Percentiles rank a stretch among this genome's conserved stretches.
Evolutionary conservation across 73 alveolate genomes (phyloP).

Genomic region (Paramecium bursaria): DNA sequence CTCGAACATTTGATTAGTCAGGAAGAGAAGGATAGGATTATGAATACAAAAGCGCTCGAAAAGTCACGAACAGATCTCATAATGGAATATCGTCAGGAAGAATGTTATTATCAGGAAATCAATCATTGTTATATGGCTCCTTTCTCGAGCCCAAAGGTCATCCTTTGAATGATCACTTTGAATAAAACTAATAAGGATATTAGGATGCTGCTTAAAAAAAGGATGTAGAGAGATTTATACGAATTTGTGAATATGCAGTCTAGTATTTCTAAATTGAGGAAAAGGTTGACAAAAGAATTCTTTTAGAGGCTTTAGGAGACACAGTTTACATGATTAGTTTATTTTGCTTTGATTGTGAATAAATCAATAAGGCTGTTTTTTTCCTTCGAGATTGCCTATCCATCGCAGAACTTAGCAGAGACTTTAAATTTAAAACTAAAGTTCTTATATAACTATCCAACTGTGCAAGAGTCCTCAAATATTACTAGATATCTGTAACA

Average conservation of each 20-base stretch:
- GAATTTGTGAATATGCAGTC: background rate
- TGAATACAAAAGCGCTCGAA: too few species aligned
- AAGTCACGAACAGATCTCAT: too few species aligned
- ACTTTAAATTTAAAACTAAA: conserved; percentile 1
- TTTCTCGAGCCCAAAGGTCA: too few species aligned
- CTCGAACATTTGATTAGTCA: too few species aligned
- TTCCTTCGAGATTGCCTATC: conserved; percentile 15
- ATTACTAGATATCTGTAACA: background rate
- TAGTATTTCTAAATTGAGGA: conserved; percentile 7
- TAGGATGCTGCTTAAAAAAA: background rate
- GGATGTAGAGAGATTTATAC: conserved; percentile 13
- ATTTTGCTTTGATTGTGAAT: background rate
- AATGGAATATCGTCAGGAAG: too few species aligned
- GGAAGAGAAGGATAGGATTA: too few species aligned
- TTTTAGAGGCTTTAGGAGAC: background rate
- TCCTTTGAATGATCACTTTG: background rate
- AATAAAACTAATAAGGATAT: background rate
- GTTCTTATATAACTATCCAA: conserved; percentile 11
- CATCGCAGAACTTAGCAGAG: conserved; percentile 4
- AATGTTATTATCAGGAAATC: too few species aligned
- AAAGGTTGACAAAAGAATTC: background rate
- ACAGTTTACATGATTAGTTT: background rate
- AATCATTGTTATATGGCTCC: too few species aligned
- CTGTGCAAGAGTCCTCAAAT: conserved; percentile 28
- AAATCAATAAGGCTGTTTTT: conserved; percentile 25